Conservation (phyloP, 352 stramenopile species). For the Globisporangium heterothallicum region DNA sequence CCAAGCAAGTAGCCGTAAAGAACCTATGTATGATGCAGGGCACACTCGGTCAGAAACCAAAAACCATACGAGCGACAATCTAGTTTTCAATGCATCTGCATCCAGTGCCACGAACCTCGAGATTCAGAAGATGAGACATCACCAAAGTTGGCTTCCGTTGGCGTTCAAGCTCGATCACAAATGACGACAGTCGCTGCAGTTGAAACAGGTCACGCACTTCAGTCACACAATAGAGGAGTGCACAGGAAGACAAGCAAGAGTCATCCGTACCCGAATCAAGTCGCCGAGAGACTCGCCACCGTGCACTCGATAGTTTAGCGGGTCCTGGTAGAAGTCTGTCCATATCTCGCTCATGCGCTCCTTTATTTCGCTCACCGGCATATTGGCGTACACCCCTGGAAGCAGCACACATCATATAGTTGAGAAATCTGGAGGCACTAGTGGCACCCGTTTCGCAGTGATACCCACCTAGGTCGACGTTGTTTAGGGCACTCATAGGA, state of each 20-base stretch:
- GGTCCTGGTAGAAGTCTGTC: constrained; percentile 36
- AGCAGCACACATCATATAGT: background rate
- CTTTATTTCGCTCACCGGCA: constrained; percentile 32
- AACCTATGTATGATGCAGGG: constrained; percentile 17
- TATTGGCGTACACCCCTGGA: constrained; percentile 34
- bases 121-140: constrained; percentile 35
- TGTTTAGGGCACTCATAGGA: constrained; percentile 38
- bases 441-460: background rate
- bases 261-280: constrained; percentile 29
- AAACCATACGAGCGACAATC: background rate
- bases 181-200: constrained; percentile 35
- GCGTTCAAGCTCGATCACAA: constrained; percentile 39
- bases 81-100: background rate
- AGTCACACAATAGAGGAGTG: background rate
- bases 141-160: constrained; percentile 37
- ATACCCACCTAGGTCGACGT: constrained; percentile 27
- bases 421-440: background rate
- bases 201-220: background rate
- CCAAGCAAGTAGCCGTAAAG: constrained; percentile 41
- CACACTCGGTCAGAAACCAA: background rate
- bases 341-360: constrained; percentile 27
- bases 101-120: constrained; percentile 22
- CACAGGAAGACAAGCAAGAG: background rate
- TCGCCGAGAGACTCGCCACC: constrained; percentile 41
- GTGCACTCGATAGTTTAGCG: constrained; percentile 43